Base-by-base conservation (phyloP, 164 flowering plant species). In the Umbellularia californica region DNA sequence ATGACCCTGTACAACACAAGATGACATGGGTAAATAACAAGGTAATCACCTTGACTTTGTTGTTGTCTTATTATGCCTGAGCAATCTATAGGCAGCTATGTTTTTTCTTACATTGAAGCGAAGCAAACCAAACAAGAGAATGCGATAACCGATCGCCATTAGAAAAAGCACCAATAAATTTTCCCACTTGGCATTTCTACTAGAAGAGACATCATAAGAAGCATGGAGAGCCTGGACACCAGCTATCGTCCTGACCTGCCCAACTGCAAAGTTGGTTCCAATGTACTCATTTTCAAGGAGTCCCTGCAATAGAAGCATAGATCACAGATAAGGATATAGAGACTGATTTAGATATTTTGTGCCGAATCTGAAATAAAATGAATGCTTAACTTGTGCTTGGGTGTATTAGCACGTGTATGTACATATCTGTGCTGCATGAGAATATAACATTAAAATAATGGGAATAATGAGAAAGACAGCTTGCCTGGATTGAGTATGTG, bases 251-350 rank as follows among this genome's bases (percentile, higher is more conserved):
- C 98, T 83, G 28, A 94, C 97, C 75, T 92, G 88, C 77, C 98
- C 99, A n/a, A 94, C 90, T 3, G 97, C 92, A 81, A 84, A 96
- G 13, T 90, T 86, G 35, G 91, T 89, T 15, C 90, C 94, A 2
- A 89, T 80, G 78, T 91, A 96, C 80, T 96, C 99, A 71, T 96
- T 96, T 84, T 96, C 98, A 85, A 96, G 62, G 11, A 96, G 87
- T 47, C 99, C 98, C 98, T 95, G 87, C 22, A 82, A 70, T 67
- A 81, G n/a, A 20, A 55, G 5, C 60, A 55, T 55, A 55, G 60
- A 14, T 20, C 60, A 55, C 23, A 12, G 70, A 41, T 20, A 70
- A 23, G 60, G 63, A 24, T 20, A 70, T 24, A 25, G 22, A 70
- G 12, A 24, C n/a, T 70, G 23, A 12, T 15, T 20, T 20, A 55